Base-by-base conservation (phyloP, 192 early-diverging fungal species). In the Chytriomyces sp. region DNA sequence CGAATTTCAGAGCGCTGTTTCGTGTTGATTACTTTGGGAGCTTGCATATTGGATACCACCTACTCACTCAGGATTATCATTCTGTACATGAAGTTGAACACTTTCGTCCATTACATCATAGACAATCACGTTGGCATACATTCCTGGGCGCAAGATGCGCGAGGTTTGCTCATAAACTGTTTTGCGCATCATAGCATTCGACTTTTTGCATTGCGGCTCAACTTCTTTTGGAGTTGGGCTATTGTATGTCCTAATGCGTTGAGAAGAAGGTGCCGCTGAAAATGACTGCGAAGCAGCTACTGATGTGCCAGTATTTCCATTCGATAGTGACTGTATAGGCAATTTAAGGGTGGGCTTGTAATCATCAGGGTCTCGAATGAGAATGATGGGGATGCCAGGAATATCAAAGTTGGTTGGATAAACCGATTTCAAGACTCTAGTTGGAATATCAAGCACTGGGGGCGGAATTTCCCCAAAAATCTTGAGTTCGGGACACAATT, bases 101-200 rank as follows among this genome's bases (percentile, higher is more conserved):
- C 12, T 62, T 25, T 74, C 75, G 31, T 85, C 80, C 77, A 83
- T 78, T 19, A 83, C 78, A 70, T 85, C 80, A 71, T 85, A 85
- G 17, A 84, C 80, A 7, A 80, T 25, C 5, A 57, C 17, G 57
- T 75, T 68, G 34, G 52, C 38, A 60, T 38, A 78, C 32, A 57
- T 19, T 39, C 44, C 58, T 26, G 77, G 72, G 39, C 74, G 37
- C 44, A 84, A 64, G 8, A 84, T 78, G 28, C 75, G 33, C 22
- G 76, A 68, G 49, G 81, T 84, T 68, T 84, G 83, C 60, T 84
- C 83, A 74, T 76, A 84, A n/a, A 85, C 61, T n/a, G 81, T 72
- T 63, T 77, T 78, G 63, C 77, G 72, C 34, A 75, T 37, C 36
- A 52, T 32, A 32, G 41, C 55, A 14, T 64, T 74, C 1, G 73